Evolutionary conservation across 345 rosid genomes (phyloP), one percentile per base, ranked within the genome.

Genomic region (Populus deltoides): DNA sequence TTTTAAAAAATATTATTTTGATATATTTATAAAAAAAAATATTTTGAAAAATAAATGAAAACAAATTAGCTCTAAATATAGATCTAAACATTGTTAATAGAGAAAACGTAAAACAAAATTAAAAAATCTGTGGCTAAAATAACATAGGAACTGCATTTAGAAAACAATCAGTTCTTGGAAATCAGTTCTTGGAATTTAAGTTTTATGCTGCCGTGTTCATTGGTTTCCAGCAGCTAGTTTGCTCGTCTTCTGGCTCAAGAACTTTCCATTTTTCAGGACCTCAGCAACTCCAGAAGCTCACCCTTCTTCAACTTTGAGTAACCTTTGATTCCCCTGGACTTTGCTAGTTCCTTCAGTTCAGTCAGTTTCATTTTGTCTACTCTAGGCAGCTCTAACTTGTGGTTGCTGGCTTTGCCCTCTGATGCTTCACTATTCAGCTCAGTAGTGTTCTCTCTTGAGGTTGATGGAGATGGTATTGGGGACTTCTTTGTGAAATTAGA

Each of bases 271-370:
- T 65, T 35, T 74, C 7, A 81, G 29, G 90, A 83, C 70, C 82
- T 87, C 1, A 92, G 83, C 43, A 86, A 67, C 22, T 88, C 77
- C 25, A 88, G n/a, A 53, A 93, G 91, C 51, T 89, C 86, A 47
- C 74, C 72, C 72, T 91, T 94, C 85, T 87, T 90, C 81, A 92
- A 41, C 84, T 83, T 90, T 0, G 94, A 91, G 86, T 87, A 92
- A 25, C 97, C 90, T 84, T 83, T 86, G 33, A 89, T 68, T 51
- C 92, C 94, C 75, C 81, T 86, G 7, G 85, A 83, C 84, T 92
- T 92, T 1, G 94, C 98, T 55, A 88, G 75, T 75, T 88, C 88
- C 84, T 88, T 91, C 66, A 94, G 87, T 82, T 91, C 86, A 15
- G 86, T 67, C 75, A 89, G 91, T 79, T 88, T 92, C 94, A 94